Conservation (phyloP, 208 protist species). For the Angomonas desouzai region DNA sequence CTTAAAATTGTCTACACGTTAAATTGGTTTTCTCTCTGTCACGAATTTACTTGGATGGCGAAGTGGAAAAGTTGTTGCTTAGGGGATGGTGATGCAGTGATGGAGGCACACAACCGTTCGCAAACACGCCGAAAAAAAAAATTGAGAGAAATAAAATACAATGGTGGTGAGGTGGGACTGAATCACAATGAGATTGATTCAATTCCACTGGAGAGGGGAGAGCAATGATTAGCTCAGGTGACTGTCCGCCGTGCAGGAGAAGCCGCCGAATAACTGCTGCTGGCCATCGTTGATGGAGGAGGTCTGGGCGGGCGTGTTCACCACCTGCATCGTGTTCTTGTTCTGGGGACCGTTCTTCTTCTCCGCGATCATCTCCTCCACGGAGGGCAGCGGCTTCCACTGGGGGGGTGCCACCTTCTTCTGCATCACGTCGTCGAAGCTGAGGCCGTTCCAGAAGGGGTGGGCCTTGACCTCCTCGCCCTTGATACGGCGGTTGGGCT, state of each 20-base stretch:
- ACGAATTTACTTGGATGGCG: neutral
- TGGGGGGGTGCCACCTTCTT: conserved; percentile 79
- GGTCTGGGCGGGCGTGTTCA: conserved; percentile 82
- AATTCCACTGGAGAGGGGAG: too few relatives aligned
- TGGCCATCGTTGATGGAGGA: conserved; percentile 77
- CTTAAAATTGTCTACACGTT: neutral
- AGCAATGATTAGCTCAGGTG: conserved; percentile 36
- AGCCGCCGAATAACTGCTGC: conserved; percentile 89
- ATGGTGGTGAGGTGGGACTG: neutral
- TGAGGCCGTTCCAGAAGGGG: conserved; percentile 90
- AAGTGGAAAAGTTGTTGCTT: neutral
- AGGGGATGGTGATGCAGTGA: too few relatives aligned
- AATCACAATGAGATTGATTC: neutral
- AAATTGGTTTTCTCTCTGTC: neutral
- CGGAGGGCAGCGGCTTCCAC: conserved; percentile 75
- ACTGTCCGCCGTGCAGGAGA: conserved; percentile 87
- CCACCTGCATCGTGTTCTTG: conserved; percentile 70
- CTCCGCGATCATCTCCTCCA: conserved; percentile 78
- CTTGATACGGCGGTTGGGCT: conserved; percentile 82
- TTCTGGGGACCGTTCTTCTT: conserved; percentile 27
- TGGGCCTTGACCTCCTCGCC: conserved; percentile 85
- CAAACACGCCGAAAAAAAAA: conserved; percentile 12
- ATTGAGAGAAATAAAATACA: conserved; percentile 15
- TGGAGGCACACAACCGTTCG: conserved; percentile 1
- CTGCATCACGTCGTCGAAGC: conserved; percentile 85